Evolutionary conservation across 2,329 filamentous ascomycete genomes (phyloP).

Genomic region (Talaromyces sp.): DNA sequence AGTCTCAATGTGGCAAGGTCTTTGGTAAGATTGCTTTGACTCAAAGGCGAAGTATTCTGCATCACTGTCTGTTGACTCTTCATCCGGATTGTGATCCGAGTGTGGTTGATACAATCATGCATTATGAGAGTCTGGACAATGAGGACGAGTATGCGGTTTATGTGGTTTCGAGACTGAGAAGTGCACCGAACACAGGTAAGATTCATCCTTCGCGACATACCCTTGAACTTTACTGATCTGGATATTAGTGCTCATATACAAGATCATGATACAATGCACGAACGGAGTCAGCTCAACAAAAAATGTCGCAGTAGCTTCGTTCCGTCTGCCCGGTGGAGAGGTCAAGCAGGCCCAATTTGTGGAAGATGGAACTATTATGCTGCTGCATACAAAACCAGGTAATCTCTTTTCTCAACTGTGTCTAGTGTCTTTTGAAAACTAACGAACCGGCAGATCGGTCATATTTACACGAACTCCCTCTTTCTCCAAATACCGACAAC

Average conservation of each 20-base stretch:
- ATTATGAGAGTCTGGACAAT: slow-evolving; percentile 43
- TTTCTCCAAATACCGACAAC: slow-evolving; percentile 11
- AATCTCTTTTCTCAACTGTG: not conserved
- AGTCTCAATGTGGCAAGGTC: slow-evolving; percentile 58
- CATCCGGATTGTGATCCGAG: slow-evolving; percentile 39
- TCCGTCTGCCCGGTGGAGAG: slow-evolving; percentile 36
- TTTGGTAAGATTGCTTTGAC: slow-evolving; percentile 69
- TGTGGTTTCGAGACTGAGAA: slow-evolving; percentile 34
- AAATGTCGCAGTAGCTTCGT: slow-evolving; percentile 30
- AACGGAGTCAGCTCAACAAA: slow-evolving; percentile 59
- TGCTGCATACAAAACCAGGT: slow-evolving; percentile 53
- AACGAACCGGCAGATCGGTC: slow-evolving; percentile 23
- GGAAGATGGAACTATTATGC: slow-evolving; percentile 59
- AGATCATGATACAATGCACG: slow-evolving; percentile 51
- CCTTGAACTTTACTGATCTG: slow-evolving; percentile 17
- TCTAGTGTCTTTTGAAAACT: not conserved
- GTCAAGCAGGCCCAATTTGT: slow-evolving; percentile 66
- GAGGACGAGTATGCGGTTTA: slow-evolving; percentile 33
- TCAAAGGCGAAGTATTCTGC: slow-evolving; percentile 66
- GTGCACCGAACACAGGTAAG: slow-evolving; percentile 37
- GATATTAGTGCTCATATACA: slow-evolving; percentile 60
- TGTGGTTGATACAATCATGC: slow-evolving; percentile 60
- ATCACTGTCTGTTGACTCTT: slow-evolving; percentile 57
- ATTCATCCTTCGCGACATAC: not conserved
- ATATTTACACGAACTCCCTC: slow-evolving; percentile 38